These are phyloP conservation scores for Yamadazyma nakazawae DNA, from an alignment of 805 yeast species.

Conservation along the genomic window DNA sequence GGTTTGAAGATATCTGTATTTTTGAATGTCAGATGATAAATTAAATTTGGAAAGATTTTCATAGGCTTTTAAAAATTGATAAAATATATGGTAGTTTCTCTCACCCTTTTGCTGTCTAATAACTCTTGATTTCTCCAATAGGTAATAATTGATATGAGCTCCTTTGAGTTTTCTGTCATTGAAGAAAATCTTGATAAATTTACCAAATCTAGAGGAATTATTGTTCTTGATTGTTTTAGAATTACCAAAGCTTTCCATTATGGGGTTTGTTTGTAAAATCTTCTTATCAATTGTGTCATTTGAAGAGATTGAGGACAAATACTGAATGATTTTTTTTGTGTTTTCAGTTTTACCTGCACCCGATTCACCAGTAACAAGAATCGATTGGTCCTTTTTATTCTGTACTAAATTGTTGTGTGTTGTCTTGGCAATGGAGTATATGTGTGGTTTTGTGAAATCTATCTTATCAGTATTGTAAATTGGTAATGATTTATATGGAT, in stretches of 20 bases:
- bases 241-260: constrained; percentile 93
- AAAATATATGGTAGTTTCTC: constrained; percentile 91
- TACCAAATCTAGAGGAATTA: constrained; percentile 95
- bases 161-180: constrained; percentile 57
- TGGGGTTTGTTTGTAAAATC: constrained; percentile 91
- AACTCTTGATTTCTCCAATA: constrained; percentile 91
- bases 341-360: constrained; percentile 99
- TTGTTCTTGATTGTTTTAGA: constrained; percentile 93
- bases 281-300: constrained; percentile 65
- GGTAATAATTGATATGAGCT: constrained; percentile 92
- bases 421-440: constrained; percentile 78
- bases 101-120: constrained; percentile 71
- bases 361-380: constrained; percentile 96
- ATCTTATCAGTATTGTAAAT: constrained; percentile 65
- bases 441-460: constrained; percentile 63
- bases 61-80: constrained; percentile 76
- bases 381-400: constrained; percentile 76
- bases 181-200: constrained; percentile 86
- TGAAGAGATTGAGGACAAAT: constrained; percentile 55
- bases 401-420: constrained; percentile 74
- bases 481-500: constrained; percentile 77
- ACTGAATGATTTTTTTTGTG: constrained; percentile 91
- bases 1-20: constrained; percentile 56
- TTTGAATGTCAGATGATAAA: constrained; percentile 34
- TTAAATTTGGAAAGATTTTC: constrained; percentile 46